These are phyloP conservation scores for Cladosporium phlei DNA, from an alignment of 2,329 filamentous ascomycete genomes.

Conservation along the genomic window DNA sequence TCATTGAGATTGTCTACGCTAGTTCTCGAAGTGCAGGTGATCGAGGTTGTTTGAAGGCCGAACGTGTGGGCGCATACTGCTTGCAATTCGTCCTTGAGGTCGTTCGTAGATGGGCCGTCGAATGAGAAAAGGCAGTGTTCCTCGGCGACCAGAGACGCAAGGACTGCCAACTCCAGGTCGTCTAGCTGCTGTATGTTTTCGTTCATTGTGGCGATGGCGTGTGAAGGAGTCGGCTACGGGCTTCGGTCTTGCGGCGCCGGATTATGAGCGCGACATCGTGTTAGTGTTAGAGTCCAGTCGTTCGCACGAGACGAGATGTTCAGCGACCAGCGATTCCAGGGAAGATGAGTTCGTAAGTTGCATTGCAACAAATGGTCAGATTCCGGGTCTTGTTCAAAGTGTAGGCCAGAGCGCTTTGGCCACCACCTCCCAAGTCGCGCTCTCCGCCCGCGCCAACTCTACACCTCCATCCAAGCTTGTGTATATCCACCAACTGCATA, in stretches of 20 bases:
- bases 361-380: too few species aligned
- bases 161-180: constrained; percentile 80
- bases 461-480: not conserved
- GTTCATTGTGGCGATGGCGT: constrained; percentile 6
- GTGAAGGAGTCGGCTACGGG: too few species aligned
- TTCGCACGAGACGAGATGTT: too few species aligned
- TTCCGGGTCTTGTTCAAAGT: too few species aligned
- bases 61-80: constrained; percentile 68
- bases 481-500: not conserved
- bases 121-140: constrained; percentile 89
- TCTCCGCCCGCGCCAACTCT: not conserved
- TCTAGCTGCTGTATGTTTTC: constrained; percentile 66
- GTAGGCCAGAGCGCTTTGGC: too few species aligned
- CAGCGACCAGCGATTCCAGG: too few species aligned
- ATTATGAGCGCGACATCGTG: too few species aligned
- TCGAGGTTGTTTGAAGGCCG: constrained; percentile 61
- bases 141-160: constrained; percentile 73
- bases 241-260: too few species aligned
- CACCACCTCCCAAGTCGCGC: too few species aligned
- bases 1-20: constrained; percentile 77
- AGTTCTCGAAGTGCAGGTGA: constrained; percentile 68
- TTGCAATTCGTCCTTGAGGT: constrained; percentile 39
- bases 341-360: too few species aligned
- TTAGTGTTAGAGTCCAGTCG: too few species aligned
- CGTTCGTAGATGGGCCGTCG: constrained; percentile 40